phyloP scores from a whole-genome alignment of 108 stramenopile species.

The Cyclotella baltica region DNA sequence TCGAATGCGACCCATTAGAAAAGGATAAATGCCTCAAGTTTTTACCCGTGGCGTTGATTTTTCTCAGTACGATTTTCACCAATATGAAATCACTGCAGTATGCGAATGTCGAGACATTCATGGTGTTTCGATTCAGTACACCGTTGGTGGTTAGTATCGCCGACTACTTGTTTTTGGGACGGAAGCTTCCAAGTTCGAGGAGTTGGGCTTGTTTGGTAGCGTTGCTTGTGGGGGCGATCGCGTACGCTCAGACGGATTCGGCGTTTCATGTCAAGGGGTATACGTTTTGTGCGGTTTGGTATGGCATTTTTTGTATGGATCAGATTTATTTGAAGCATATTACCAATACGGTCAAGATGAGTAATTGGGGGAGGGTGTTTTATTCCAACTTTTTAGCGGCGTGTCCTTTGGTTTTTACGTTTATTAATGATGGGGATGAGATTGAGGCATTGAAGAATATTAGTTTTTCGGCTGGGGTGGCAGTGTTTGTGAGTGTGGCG shows the following conservation, averaged over 20 bases:
- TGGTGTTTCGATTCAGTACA: constrained; percentile 67
- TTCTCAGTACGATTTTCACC: constrained; percentile 54
- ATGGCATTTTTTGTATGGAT: constrained; percentile 64
- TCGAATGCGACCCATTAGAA: constrained; percentile 53
- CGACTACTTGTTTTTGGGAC: constrained; percentile 64
- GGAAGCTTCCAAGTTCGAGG: constrained; percentile 54
- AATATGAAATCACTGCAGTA: constrained; percentile 59
- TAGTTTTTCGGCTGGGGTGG: constrained; percentile 31
- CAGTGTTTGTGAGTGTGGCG: constrained; percentile 58
- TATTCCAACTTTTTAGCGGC: constrained; percentile 70
- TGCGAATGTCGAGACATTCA: constrained; percentile 77
- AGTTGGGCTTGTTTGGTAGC: constrained; percentile 53
- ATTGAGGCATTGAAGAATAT: constrained; percentile 50
- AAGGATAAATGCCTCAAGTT: constrained; percentile 46
- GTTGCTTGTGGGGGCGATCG: constrained; percentile 53
- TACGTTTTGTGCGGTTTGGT: constrained; percentile 66
- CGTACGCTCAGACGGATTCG: constrained; percentile 63
- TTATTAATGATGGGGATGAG: constrained; percentile 44
- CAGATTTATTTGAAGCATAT: constrained; percentile 79
- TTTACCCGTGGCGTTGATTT: constrained; percentile 55
- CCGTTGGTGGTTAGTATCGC: constrained; percentile 61
- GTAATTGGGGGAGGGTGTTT: constrained; percentile 74
- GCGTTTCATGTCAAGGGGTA: constrained; percentile 62
- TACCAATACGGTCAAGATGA: constrained; percentile 74
- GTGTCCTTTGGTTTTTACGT: constrained; percentile 60